Evolutionary conservation across 257 asterid genomes (phyloP).

Genomic region (Penstemon eatonii): DNA sequence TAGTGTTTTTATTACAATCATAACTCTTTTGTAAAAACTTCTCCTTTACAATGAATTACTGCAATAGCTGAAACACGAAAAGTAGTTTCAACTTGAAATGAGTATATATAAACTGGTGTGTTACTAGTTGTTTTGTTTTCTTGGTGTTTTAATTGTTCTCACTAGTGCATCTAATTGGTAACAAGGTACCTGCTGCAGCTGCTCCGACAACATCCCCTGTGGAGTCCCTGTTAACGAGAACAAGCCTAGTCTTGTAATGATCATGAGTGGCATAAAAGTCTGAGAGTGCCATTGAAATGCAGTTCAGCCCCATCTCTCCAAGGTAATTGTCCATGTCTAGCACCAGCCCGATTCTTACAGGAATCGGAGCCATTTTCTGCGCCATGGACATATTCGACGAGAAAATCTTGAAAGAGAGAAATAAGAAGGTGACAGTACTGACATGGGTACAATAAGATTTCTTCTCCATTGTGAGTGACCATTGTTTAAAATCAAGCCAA

Average conservation of each 20-base stretch:
- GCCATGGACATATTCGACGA: constrained; percentile 14
- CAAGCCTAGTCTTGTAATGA: constrained; percentile 37
- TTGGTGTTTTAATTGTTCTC: neutral
- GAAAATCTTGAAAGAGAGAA: constrained; percentile 9
- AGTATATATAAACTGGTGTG: too few relatives aligned
- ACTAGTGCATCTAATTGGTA: too few relatives aligned
- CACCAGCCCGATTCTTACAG: constrained; percentile 50
- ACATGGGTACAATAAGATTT: neutral
- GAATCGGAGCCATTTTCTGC: constrained; percentile 21
- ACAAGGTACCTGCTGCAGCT: constrained; percentile 52
- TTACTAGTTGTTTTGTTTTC: neutral
- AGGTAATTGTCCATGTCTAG: constrained; percentile 37
- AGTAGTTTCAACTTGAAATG: too few relatives aligned
- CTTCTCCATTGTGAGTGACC: constrained; percentile 13
- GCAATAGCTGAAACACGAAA: too few relatives aligned
- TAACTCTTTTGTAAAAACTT: too few relatives aligned
- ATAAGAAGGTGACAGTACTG: neutral
- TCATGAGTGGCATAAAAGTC: constrained; percentile 40
- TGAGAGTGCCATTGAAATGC: constrained; percentile 50
- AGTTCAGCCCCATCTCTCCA: constrained; percentile 44
- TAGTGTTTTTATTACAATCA: too few relatives aligned
- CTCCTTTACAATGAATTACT: too few relatives aligned
- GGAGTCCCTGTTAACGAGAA: constrained; percentile 40
- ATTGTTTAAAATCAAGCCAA: neutral
- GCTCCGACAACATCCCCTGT: constrained; percentile 39